Conservation (phyloP, 768 basidiomycete species). For the Favolaschia claudopus region DNA sequence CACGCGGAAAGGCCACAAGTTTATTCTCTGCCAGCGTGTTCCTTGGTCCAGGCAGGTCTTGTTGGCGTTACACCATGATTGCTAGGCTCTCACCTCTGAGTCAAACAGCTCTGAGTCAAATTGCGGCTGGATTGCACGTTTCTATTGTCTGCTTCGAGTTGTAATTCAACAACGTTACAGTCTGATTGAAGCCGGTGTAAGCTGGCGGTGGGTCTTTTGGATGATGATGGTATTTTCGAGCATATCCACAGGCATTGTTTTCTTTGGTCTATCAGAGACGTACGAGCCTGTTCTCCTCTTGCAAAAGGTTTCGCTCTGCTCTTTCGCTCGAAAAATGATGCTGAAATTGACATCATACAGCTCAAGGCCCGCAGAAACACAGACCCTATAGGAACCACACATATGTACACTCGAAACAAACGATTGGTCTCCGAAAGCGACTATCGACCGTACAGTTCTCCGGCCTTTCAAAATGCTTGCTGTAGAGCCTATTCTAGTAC, state of each 20-base stretch:
- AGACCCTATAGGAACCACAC: slow-evolving; percentile 50
- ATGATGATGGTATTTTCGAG: slow-evolving; percentile 70
- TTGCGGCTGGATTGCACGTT: slow-evolving; percentile 68
- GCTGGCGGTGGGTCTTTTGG: no score
- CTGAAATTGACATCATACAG: slow-evolving; percentile 32
- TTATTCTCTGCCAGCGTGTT: slow-evolving; percentile 68
- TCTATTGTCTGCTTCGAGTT: no score
- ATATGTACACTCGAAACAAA: slow-evolving; percentile 63
- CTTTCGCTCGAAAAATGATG: not conserved
- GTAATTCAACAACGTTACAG: no score
- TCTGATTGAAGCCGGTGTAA: slow-evolving; percentile 52
- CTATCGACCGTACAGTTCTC: slow-evolving; percentile 61
- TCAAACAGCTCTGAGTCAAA: slow-evolving; percentile 66
- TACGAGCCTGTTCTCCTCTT: slow-evolving; percentile 67
- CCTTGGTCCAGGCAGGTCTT: no score
- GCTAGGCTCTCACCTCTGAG: no score
- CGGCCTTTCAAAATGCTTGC: slow-evolving; percentile 68
- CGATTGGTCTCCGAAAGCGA: slow-evolving; percentile 57
- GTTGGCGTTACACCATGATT: no score
- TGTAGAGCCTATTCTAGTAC: slow-evolving; percentile 66
- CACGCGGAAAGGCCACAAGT: slow-evolving; percentile 61
- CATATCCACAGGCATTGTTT: slow-evolving; percentile 50
- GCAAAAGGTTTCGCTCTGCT: slow-evolving; percentile 41
- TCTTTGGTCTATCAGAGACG: slow-evolving; percentile 67
- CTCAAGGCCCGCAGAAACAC: slow-evolving; percentile 56